Evolutionary conservation across 2,329 filamentous ascomycete genomes (phyloP), one percentile per base, ranked within the genome.

Genomic region (Ophiocordyceps camponoti-saundersi): DNA sequence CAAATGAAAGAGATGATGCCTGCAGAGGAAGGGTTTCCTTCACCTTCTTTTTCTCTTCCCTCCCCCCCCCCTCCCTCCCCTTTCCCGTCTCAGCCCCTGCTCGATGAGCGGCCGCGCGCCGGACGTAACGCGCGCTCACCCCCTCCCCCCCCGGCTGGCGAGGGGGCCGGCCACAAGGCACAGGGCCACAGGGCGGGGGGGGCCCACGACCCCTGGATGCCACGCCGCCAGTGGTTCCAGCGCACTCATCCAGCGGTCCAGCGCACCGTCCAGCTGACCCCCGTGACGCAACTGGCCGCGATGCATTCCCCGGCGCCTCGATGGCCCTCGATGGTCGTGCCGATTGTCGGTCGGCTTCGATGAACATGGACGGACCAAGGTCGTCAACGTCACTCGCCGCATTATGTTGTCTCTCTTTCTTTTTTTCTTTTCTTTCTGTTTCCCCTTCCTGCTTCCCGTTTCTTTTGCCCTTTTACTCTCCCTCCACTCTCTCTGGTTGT

Each of bases 231-330:
- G 46, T 50, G 50, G 48, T 34, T 48, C 50, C 50, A 50, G 39
- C 50, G 41, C 50, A 52, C 46, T 49, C 18, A 46, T 44, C 47
- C 49, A 47, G 47, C 49, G 34, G 34, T 39, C 34, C 34, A 39
- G 34, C 34, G 34, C 10, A 12, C 50, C 16, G 47, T 44, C 48
- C 49, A 47, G 47, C 49, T 52, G 50, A 52, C 50, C 50, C 39
- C 18, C 34, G 50, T 48, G 48, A 50, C 46, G 47, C 47, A 46
- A 18, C 42, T 39, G 23, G 16, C 26, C 41, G 42, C 32, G 44
- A 30, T 40, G 36, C 39, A 21, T 42, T 21, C 39, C 39, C 18
- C 39, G 21, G 39, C 39, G 18, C 18, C 39, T 42, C 39, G 39
- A 39, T 39, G 30, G 30, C 30, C 11, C 30, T 32, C 30, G 30